phyloP scores from a whole-genome alignment of 2,329 filamentous ascomycete genomes.

The Ophiosphaerella narmari region DNA sequence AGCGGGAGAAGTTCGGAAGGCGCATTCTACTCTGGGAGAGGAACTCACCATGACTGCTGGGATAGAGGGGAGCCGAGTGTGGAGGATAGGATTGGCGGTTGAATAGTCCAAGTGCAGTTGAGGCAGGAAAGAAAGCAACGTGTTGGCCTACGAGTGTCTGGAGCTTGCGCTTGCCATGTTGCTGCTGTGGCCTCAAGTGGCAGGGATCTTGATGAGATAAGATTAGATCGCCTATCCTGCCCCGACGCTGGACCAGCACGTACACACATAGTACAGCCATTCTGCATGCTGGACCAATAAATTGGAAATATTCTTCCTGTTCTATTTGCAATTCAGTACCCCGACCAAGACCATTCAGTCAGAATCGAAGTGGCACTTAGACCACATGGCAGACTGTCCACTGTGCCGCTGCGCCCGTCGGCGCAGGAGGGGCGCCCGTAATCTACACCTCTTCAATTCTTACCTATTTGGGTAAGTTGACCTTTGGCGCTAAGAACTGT shows the following conservation, averaged over 20 bases:
- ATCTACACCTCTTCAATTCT: no score
- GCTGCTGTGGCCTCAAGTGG: constrained; percentile 40
- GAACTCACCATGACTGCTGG: constrained; percentile 28
- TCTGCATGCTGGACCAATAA: no score
- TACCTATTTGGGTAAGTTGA: no score
- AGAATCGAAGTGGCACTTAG: no score
- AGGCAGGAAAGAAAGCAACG: constrained; percentile 8
- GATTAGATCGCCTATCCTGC: constrained; percentile 27
- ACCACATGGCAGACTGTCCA: no score
- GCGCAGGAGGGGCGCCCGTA: no score
- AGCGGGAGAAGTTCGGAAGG: constrained; percentile 34
- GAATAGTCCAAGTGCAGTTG: constrained; percentile 6
- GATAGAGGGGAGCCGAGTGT: neutral
- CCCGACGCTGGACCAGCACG: neutral
- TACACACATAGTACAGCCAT: neutral
- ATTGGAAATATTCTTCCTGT: no score
- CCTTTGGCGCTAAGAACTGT: no score
- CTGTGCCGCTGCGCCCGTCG: no score
- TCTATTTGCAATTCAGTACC: no score
- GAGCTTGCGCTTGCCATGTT: constrained; percentile 26
- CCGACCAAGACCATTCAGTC: no score
- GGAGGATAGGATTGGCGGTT: neutral
- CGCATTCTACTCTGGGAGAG: constrained; percentile 13
- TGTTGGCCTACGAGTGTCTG: constrained; percentile 22
- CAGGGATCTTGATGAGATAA: constrained; percentile 40